Evolutionary conservation across 2,329 filamentous ascomycete genomes (phyloP), one percentile per base, ranked within the genome.

Genomic region (Aspergillus tubingensis): DNA sequence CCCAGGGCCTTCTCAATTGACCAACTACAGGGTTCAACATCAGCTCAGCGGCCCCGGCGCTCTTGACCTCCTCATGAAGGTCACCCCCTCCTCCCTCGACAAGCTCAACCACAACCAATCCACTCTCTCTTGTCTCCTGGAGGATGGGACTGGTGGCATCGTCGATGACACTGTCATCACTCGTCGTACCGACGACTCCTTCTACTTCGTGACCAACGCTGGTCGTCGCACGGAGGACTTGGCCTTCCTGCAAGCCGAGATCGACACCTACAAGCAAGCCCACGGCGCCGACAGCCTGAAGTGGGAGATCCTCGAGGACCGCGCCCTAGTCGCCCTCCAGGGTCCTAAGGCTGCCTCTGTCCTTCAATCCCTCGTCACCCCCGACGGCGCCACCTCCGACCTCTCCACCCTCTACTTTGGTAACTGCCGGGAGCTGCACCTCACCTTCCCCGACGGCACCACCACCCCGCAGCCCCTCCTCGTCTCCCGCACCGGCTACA

Each of bases 201-300:
- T 93, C 81, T 96, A 97, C 78, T 88, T 98, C 60, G 95, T 99
- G 62, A 96, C 93, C 65, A 99, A 99, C 76, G 95, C 94, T 25
- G 95, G 88, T 39, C 96, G 93, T 77, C 85, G 92, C 57, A 89
- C 92, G 50, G 97, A 97, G 80, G 94, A 98, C 77, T 82, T 90
- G 62, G 85, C 82, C 54, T 98, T 93, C 77, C 79, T 99, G 19
- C 81, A 81, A 48, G 81, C 86, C 61, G 86, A 96, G 75, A 83
- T 97, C 54, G 80, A 82, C 10, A 79, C 80, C 49, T 88, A 86
- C 77, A 79, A 80, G 65, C 78, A 82, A 65, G 80, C 83, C 56
- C 82, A 84, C 62, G 82, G 83, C 43, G 79, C 70, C 15, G 72
- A 73, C 66, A 79, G 86, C 63, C 83, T 91, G 53, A 80, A 81